phyloP scores from a whole-genome alignment of 495 filamentous ascomycete genomes.

The Daldinia decipiens region DNA sequence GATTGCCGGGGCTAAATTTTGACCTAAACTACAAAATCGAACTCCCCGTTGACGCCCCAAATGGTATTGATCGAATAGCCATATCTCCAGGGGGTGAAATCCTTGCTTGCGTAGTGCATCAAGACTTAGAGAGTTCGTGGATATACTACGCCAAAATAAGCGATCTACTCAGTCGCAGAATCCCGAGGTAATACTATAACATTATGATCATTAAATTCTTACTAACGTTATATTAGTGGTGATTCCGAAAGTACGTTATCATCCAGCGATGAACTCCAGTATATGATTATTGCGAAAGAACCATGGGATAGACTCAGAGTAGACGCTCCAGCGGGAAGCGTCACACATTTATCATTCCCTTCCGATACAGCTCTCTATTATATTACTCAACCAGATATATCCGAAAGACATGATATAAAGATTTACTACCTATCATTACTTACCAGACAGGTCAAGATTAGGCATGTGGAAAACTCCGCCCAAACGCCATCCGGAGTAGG shows the following conservation, averaged over 20 bases:
- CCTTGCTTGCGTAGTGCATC: constrained; percentile 34
- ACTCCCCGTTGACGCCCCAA: constrained; percentile 1
- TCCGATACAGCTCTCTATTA: constrained; percentile 41
- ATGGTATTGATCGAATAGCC: constrained; percentile 34
- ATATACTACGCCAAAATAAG: constrained; percentile 16
- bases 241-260: constrained; percentile 10
- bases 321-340: constrained; percentile 38
- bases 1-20: constrained; percentile 19
- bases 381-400: constrained; percentile 46
- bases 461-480: constrained; percentile 7
- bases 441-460: background rate
- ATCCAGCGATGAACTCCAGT: background rate
- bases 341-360: constrained; percentile 46
- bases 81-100: constrained; percentile 48
- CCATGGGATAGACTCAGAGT: constrained; percentile 11
- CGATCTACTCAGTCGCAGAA: background rate
- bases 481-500: constrained; percentile 28
- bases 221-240: background rate
- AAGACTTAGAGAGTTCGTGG: background rate
- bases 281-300: background rate
- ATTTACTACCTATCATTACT: background rate
- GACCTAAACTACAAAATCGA: constrained; percentile 25
- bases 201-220: background rate
- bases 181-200: background rate
- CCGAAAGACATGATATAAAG: constrained; percentile 3